Conservation (phyloP, 768 basidiomycete species). For the Wakefieldia striispora region DNA sequence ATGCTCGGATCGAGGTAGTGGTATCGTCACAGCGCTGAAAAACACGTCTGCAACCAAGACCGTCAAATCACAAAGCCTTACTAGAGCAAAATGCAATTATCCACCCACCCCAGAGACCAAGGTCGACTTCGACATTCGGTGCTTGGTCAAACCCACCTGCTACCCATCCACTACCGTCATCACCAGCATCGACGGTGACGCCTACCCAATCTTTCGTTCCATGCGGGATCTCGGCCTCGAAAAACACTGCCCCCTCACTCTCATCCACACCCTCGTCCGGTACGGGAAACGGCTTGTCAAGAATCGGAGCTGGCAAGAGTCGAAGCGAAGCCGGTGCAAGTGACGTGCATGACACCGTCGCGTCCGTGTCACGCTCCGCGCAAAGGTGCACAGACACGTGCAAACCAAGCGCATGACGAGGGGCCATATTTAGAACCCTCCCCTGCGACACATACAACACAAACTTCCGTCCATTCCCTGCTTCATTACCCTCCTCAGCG, state of each 20-base stretch:
- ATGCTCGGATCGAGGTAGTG: slow-evolving; percentile 26
- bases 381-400: slow-evolving; percentile 51
- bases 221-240: slow-evolving; percentile 46
- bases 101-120: slow-evolving; percentile 43
- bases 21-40: slow-evolving; percentile 34
- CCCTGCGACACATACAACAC: slow-evolving; percentile 64
- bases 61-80: slow-evolving; percentile 7
- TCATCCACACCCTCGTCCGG: slow-evolving; percentile 71
- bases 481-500: not conserved
- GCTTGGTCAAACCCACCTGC: slow-evolving; percentile 48
- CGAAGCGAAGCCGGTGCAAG: slow-evolving; percentile 49
- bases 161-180: slow-evolving; percentile 60
- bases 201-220: slow-evolving; percentile 45
- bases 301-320: slow-evolving; percentile 61
- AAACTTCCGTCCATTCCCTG: slow-evolving; percentile 33
- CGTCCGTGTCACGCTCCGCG: slow-evolving; percentile 17
- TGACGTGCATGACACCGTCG: slow-evolving; percentile 34
- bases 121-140: slow-evolving; percentile 31
- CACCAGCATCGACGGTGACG: slow-evolving; percentile 47
- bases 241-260: slow-evolving; percentile 69
- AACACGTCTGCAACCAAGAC: slow-evolving; percentile 37
- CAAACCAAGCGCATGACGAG: slow-evolving; percentile 46
- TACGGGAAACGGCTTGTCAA: slow-evolving; percentile 56
- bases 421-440: slow-evolving; percentile 46
- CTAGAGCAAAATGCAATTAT: slow-evolving; percentile 5